These are phyloP conservation scores for Kwoniella botswanensis DNA, from an alignment of 768 basidiomycete genomes.

Conservation along the genomic window DNA sequence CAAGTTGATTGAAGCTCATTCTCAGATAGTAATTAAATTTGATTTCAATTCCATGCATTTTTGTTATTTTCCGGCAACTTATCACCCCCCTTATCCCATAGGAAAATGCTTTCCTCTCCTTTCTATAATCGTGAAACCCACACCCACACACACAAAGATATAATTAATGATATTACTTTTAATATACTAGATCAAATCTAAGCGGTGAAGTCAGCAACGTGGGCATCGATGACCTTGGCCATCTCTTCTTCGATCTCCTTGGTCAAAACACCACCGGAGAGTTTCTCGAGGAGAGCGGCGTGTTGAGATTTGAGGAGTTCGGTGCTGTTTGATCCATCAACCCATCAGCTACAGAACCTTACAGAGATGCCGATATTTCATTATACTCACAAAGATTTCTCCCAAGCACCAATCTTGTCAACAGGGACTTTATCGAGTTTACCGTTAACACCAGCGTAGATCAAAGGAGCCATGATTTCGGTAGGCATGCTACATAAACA, in stretches of 20 bases:
- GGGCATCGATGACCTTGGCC: slow-evolving; percentile 52
- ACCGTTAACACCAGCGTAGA: slow-evolving; percentile 99
- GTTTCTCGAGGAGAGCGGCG: slow-evolving; percentile 77
- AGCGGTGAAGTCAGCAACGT: slow-evolving; percentile 57
- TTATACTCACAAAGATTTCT: slow-evolving; percentile 65
- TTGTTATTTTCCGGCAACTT: neutral
- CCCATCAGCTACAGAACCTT: neutral
- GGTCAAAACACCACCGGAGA: slow-evolving; percentile 77
- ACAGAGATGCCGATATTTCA: neutral
- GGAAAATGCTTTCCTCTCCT: neutral
- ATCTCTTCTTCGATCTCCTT: slow-evolving; percentile 87
- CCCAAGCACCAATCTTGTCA: slow-evolving; percentile 71
- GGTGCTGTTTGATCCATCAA: slow-evolving; percentile 61
- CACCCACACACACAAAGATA: neutral
- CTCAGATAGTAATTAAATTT: neutral
- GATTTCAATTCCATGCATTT: slow-evolving; percentile 30
- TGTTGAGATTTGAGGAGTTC: slow-evolving; percentile 79
- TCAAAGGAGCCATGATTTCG: slow-evolving; percentile 97
- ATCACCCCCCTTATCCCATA: slow-evolving; percentile 1
- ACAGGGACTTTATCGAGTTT: slow-evolving; percentile 94
- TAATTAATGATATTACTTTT: slow-evolving; percentile 1
- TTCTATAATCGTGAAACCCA: neutral
- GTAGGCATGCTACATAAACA: slow-evolving; percentile 72
- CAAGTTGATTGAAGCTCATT: neutral
- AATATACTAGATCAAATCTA: slow-evolving; percentile 19